Conservation (phyloP, 2,329 filamentous ascomycete genomes). For the Calonectria pseudoturangicola region DNA sequence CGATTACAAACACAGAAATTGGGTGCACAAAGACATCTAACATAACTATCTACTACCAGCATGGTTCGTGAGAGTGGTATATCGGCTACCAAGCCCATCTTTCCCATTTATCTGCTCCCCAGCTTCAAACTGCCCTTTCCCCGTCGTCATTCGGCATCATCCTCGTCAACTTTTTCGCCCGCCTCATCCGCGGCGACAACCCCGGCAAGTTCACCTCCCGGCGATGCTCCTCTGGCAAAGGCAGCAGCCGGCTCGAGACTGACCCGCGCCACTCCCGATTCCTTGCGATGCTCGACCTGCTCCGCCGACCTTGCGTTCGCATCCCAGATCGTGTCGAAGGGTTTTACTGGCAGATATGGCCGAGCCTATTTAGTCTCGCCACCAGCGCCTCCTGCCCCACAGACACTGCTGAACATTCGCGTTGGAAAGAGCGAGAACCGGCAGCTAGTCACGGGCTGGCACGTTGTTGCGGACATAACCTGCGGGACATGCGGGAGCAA, state of each 20-base stretch:
- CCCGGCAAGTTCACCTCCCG: slow-evolving; percentile 53
- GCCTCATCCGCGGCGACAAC: slow-evolving; percentile 55
- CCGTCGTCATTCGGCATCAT: slow-evolving; percentile 62
- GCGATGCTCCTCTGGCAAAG: slow-evolving; percentile 44
- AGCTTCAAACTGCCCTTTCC: slow-evolving; percentile 69
- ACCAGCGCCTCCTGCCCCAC: slow-evolving; percentile 50
- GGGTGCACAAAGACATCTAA: slow-evolving; percentile 29
- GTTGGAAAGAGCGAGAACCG: slow-evolving; percentile 73
- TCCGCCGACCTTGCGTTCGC: slow-evolving; percentile 76
- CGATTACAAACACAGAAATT: slow-evolving; percentile 23
- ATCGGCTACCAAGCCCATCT: slow-evolving; percentile 65
- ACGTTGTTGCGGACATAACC: slow-evolving; percentile 78
- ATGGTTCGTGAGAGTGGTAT: slow-evolving; percentile 63
- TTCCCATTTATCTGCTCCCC: slow-evolving; percentile 72
- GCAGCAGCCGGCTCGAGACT: slow-evolving; percentile 56
- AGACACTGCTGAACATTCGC: slow-evolving; percentile 71
- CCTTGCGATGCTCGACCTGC: slow-evolving; percentile 75
- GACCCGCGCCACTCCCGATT: slow-evolving; percentile 69
- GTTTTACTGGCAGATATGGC: slow-evolving; percentile 80
- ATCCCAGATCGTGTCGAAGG: slow-evolving; percentile 78
- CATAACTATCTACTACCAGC: slow-evolving; percentile 32
- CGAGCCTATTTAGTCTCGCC: slow-evolving; percentile 77
- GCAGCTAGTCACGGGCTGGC: slow-evolving; percentile 77
- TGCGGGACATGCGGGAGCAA: slow-evolving; percentile 74
- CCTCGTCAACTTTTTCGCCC: slow-evolving; percentile 56